Conservation (phyloP, 2,329 filamentous ascomycete species). For the Ambrosiella xylebori region DNA sequence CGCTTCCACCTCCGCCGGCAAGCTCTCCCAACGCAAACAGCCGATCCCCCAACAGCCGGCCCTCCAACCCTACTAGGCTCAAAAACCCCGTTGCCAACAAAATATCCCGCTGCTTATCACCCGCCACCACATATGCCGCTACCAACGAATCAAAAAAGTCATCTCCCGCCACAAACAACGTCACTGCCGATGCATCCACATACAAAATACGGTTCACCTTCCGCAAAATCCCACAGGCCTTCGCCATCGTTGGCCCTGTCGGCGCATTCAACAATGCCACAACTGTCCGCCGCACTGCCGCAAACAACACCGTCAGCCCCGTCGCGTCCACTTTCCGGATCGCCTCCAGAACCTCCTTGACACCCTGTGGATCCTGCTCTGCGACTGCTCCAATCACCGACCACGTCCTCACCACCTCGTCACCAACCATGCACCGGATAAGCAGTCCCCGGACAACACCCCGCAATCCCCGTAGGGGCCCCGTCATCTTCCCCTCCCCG, state of each 20-base stretch:
- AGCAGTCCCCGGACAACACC: not conserved
- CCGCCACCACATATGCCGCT: constrained; percentile 44
- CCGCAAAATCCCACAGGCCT: constrained; percentile 31
- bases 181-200: constrained; percentile 37
- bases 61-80: constrained; percentile 50
- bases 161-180: constrained; percentile 61
- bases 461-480: not conserved
- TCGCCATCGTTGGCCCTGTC: constrained; percentile 43
- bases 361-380: not conserved
- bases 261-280: constrained; percentile 30
- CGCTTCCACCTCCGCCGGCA: constrained; percentile 47
- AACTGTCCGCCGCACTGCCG: constrained; percentile 44
- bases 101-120: constrained; percentile 38
- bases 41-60: constrained; percentile 61
- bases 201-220: constrained; percentile 47
- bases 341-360: constrained; percentile 26
- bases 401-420: no score
- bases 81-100: constrained; percentile 61
- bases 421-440: no score
- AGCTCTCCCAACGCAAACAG: constrained; percentile 50
- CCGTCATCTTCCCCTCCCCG: not conserved
- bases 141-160: constrained; percentile 71
- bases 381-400: not conserved
- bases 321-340: constrained; percentile 52
- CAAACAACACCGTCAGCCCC: constrained; percentile 25